Base-by-base conservation (phyloP, 148 eudicot genomes). In the Bassia scoparia region DNA sequence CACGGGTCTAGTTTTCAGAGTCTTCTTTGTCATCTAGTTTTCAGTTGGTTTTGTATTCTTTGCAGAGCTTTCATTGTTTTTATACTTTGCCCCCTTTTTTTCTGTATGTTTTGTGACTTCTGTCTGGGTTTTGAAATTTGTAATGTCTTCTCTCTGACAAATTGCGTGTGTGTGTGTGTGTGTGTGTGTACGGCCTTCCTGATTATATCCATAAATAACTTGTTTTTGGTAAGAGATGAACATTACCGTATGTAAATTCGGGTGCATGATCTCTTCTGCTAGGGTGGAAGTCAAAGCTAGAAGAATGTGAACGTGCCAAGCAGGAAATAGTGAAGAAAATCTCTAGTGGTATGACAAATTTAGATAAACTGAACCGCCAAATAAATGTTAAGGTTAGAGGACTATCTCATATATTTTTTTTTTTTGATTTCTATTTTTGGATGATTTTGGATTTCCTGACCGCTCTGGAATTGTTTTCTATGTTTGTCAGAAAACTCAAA, bases 261-360 rank as follows among this genome's bases (percentile, higher is more conserved):
- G n/a, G n/a, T n/a, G n/a, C n/a, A n/a, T n/a, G n/a, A n/a, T 56
- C 14, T 53, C 48, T 75, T 64, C 23, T 74, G 44, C 29, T 72
- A 96, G 99, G 78, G 24, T 87, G 89, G 97, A 96, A 89, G 78
- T 84, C 88, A 69, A 89, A 87, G 81, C 77, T 87, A 69, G 99
- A 92, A 81, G 92, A 81, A 74, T 87, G 94, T 74, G 97, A 96
- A 67, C 89, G 78, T 82, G 92, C 82, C n/a, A 85, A 90, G 30
- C 90, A 90, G 76, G 94, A 83, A 69, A 88, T 90, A 85, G 83
- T 83, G 82, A 88, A 86, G 87, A 89, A 87, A 86, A 90, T 90
- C 75, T 88, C 99, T 18, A 85, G 78, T 85, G 86, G 96, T 53
- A 92, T 95, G 81, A 87, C 97, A 33, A 88, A 82, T 77, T 74